Conservation (phyloP, 2,329 filamentous ascomycete species). For the Helotiales sp. region DNA sequence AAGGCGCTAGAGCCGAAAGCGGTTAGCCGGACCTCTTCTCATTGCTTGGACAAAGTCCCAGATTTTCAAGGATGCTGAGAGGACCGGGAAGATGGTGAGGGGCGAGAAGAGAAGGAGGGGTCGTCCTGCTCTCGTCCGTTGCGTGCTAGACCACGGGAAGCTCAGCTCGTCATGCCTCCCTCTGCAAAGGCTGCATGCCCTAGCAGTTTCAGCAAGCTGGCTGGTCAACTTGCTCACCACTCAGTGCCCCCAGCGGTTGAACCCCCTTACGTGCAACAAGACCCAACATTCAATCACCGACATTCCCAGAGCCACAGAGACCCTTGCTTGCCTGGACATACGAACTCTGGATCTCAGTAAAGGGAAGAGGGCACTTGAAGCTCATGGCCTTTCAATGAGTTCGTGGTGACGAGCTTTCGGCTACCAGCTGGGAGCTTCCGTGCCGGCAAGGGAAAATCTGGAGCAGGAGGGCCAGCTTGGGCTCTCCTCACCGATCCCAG, state of each 20-base stretch:
- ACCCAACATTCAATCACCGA: not conserved
- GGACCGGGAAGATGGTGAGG: conserved; percentile 1
- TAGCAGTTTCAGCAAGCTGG: conserved; percentile 1
- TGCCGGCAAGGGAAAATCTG: not conserved
- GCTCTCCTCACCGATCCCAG: not conserved
- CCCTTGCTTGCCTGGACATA: not conserved
- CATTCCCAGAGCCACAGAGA: not conserved
- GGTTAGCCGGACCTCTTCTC: conserved; percentile 6
- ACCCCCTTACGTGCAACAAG: conserved; percentile 5
- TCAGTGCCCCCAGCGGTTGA: not conserved
- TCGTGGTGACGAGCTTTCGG: not conserved
- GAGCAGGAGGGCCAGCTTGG: not conserved
- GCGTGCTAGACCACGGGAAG: not conserved
- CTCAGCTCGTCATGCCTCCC: not conserved
- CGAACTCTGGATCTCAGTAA: not conserved
- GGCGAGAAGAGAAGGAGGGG: not conserved
- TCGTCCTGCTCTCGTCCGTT: not conserved
- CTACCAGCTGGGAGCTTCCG: conserved; percentile 1
- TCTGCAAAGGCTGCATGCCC: not conserved
- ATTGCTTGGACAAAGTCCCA: not conserved
- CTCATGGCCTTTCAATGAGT: not conserved
- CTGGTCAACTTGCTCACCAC: not conserved
- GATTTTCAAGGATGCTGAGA: conserved; percentile 1
- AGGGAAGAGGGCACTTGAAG: not conserved
- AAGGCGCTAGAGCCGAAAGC: conserved; percentile 1